Base-by-base conservation (phyloP, 306 rosid genomes). In the Alnus glutinosa region DNA sequence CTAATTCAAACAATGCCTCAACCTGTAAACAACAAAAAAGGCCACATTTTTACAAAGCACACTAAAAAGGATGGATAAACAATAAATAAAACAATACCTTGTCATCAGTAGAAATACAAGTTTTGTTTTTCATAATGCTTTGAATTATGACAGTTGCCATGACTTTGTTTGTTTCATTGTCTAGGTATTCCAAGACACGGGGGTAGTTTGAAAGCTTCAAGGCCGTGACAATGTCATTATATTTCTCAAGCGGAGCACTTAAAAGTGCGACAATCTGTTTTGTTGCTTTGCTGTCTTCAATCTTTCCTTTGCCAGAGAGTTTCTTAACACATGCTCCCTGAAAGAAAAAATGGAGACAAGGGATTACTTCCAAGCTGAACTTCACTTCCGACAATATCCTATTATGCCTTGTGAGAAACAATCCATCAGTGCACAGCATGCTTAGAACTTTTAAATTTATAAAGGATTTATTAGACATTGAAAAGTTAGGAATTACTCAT, bases 171-270 rank as follows among this genome's bases (percentile, higher is more conserved):
- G 98, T 96, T 83, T 82, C 96, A 82, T 79, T 78, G 80, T 96
- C 99, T 78, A 96, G 98, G 83, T 83, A 93, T 78, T 91, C 99
- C 92, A 96, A 83, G 69, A 96, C 93, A 75, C 85, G 94, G 55
- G 99, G 97, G 88, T 96, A 96, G 75, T 96, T 96, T 75, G 98
- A 87, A 79, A 96, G 96, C 92, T 90, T 93, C 87, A 96, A 84
- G 76, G 97, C 92, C 78, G 96, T 96, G 86, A 93, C 96, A 68
- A 96, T 89, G 81, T 96, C 98, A 85, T 93, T 96, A 82, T 96
- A 96, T 87, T 96, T 96, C 79, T 96, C 98, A 73, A 96, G 88
- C 19, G 99, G 99, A 75, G 98, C 99, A 87, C 97, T 93, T 87
- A 96, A 79, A 75, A 96, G 96, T 75, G 99, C 94, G 79, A 96